These are phyloP conservation scores for Cardiosporidium cionae DNA, from an alignment of 169 alveolate genomes.

Conservation along the genomic window DNA sequence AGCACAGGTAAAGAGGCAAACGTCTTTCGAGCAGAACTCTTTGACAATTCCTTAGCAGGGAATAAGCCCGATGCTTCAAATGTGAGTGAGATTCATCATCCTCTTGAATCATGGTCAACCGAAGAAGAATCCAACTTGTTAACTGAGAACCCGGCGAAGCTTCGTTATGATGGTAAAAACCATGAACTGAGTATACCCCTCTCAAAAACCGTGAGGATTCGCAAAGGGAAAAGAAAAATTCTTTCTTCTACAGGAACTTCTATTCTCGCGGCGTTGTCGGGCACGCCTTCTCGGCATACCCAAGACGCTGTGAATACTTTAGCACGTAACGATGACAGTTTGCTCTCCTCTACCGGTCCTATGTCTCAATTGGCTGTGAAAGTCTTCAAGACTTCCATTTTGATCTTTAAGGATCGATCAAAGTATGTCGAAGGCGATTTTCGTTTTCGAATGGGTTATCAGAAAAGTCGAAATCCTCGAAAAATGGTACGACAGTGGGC, in stretches of 20 bases:
- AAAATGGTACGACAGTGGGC: slow-evolving; percentile 99
- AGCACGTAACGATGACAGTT: slow-evolving; percentile 1
- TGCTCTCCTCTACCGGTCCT: slow-evolving; percentile 9
- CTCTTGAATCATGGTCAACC: too few species aligned
- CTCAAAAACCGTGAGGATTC: not conserved
- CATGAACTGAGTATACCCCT: too few species aligned
- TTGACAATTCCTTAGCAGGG: too few species aligned
- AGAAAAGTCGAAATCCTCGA: slow-evolving; percentile 86
- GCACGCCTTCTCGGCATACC: not conserved
- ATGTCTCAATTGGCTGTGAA: slow-evolving; percentile 86
- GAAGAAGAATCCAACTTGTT: too few species aligned
- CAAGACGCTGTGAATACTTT: slow-evolving; percentile 3
- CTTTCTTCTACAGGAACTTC: not conserved
- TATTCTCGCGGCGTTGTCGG: slow-evolving; percentile 14
- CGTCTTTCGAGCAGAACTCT: slow-evolving; percentile 66
- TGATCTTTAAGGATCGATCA: slow-evolving; percentile 96
- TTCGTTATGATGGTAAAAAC: not conserved
- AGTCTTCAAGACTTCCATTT: slow-evolving; percentile 95
- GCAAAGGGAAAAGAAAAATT: slow-evolving; percentile 13
- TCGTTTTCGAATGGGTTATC: slow-evolving; percentile 92
- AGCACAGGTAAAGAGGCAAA: slow-evolving; percentile 90
- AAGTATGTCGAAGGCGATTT: slow-evolving; percentile 97
- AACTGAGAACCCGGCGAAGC: not conserved
- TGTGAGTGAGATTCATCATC: too few species aligned
- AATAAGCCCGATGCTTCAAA: not conserved